Base-by-base conservation (phyloP, 2,329 filamentous ascomycete genomes). In the Aspergillus sp. region DNA sequence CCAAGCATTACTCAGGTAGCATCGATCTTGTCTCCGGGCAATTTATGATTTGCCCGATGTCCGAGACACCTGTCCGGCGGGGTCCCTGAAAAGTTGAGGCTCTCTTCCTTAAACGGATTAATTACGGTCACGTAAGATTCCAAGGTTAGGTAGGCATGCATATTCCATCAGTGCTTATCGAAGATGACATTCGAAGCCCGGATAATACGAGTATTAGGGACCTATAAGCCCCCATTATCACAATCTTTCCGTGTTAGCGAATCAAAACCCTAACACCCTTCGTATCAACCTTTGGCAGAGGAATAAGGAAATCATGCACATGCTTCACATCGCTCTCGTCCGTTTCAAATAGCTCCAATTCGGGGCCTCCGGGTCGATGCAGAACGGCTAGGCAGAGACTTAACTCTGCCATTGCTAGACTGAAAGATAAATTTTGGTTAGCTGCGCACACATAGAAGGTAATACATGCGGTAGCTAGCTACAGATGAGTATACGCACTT, bases 331-430 rank as follows among this genome's bases (percentile, higher is more conserved):
- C 54, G 9, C n/a, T 45, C 15, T 56, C 54, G 33, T 56, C 54
- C 14, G 54, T 56, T 17, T 46, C 46, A 45, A 51, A 56, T 8
- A 50, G 47, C 5, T 41, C 23, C 8, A 56, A 7, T 19, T 37
- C 35, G 11, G 47, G 47, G 8, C 35, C 54, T 9, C 49, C 33
- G 17, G 54, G 54, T 5, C 54, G 39, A 35, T 45, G 43, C 12
- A 56, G 14, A 7, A 50, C 46, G 1, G 85, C 84, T 60, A 87
- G 79, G 1, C 86, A 86, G 4, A 90, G 74, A 33, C 84, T 82
- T 67, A 87, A 88, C 68, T 90, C 87, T 40, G 85, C 85, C 12
- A 43, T 17, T 45, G 54, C 46, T n/a, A 56, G 47, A 11, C 54
- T 56, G 4, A 5, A 43, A 17, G 40, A 19, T 43, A 43, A 8